These are phyloP conservation scores for Areca catechu DNA, from an alignment of 176 grass and related monocot genomes.

Conservation along the genomic window DNA sequence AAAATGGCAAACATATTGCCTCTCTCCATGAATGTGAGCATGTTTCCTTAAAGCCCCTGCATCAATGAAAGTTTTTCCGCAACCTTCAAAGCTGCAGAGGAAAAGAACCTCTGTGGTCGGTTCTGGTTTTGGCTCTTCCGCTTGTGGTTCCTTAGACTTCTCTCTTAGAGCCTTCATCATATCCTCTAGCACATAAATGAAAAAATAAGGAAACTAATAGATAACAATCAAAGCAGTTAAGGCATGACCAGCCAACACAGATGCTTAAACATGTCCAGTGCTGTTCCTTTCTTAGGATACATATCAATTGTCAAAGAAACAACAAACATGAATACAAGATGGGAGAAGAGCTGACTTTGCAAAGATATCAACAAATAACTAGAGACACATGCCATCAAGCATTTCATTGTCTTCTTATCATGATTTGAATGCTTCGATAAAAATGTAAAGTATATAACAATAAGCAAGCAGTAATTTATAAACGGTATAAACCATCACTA, in stretches of 20 bases:
- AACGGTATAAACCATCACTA: background rate
- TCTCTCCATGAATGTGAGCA: conserved; percentile 75
- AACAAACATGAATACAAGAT: no score
- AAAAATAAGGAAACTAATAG: background rate
- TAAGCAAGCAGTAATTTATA: no score
- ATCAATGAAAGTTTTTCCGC: conserved; percentile 74
- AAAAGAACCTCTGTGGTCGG: conserved; percentile 78
- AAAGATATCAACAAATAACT: no score
- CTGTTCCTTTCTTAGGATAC: no score
- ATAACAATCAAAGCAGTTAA: conserved; percentile 7
- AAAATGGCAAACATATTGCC: conserved; percentile 69
- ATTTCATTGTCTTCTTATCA: no score
- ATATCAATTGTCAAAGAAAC: no score
- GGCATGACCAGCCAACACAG: background rate
- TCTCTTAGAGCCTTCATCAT: conserved; percentile 57
- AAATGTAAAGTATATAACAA: no score
- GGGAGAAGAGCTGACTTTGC: no score
- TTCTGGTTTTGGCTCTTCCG: conserved; percentile 39
- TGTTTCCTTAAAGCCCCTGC: conserved; percentile 71
- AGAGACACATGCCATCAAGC: no score
- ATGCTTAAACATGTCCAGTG: no score
- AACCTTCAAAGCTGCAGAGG: conserved; percentile 86
- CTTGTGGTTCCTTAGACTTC: conserved; percentile 43
- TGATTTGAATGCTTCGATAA: no score
- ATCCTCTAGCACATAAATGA: conserved; percentile 42